A percentile compares a stretch with the other conserved stretches of the same genome.
These are phyloP conservation scores for Chenopodium berlandieri DNA, from an alignment of 148 eudicot genomes.

Conservation along the genomic window DNA sequence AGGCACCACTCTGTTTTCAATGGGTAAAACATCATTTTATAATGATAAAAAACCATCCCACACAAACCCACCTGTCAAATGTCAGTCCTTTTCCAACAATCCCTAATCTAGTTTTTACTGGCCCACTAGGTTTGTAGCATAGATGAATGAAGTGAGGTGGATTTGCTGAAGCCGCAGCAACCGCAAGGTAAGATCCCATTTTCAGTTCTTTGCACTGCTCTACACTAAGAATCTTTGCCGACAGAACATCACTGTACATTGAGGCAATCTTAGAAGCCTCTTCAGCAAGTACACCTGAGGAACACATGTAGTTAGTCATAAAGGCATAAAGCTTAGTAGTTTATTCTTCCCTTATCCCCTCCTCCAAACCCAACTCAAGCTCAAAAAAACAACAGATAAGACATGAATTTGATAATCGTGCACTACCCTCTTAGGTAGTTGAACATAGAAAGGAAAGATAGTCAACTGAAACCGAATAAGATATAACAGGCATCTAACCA, in stretches of 20 bases:
- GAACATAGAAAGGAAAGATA: conserved; percentile 4
- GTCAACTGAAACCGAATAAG: not conserved
- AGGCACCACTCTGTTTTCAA: not conserved
- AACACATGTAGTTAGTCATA: not conserved
- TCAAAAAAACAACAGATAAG: not conserved
- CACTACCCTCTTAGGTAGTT: not conserved
- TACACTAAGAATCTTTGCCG: conserved; percentile 68
- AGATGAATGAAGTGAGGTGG: conserved; percentile 94
- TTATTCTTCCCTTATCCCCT: not conserved
- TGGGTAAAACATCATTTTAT: not conserved
- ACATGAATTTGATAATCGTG: not conserved
- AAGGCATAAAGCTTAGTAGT: not conserved
- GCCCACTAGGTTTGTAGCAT: conserved; percentile 86
- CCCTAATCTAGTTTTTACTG: conserved; percentile 70
- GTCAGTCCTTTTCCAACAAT: conserved; percentile 97
- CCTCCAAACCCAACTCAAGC: not conserved
- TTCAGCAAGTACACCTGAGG: conserved; percentile 74
- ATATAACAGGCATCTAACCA: conserved; percentile 40
- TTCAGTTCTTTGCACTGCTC: conserved; percentile 86
- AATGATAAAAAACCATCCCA: not conserved
- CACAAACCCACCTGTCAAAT: conserved; percentile 74
- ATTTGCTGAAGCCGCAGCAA: conserved; percentile 95
- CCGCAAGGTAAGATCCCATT: conserved; percentile 98
- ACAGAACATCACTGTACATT: conserved; percentile 68
- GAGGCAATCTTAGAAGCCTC: conserved; percentile 91